Conservation (phyloP, 371 early-diverging fungal genomes). For the Mucor velutinosus region DNA sequence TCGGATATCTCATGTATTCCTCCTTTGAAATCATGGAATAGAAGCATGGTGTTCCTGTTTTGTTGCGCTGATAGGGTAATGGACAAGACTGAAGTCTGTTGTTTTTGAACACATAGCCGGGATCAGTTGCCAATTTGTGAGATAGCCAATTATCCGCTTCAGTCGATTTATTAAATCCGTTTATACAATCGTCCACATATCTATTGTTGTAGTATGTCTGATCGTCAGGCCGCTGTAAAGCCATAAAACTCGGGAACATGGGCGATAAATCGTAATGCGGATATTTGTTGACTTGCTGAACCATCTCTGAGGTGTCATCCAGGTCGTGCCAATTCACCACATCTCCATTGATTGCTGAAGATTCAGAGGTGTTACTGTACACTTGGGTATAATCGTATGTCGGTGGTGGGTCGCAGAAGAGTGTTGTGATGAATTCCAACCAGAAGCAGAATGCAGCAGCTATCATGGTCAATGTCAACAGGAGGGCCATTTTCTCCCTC, state of each 20-base stretch:
- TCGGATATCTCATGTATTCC: constrained; percentile 16
- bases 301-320: constrained; percentile 24
- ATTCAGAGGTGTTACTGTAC: constrained; percentile 27
- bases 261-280: constrained; percentile 46
- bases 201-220: constrained; percentile 23
- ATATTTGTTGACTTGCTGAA: constrained; percentile 32
- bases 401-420: constrained; percentile 46
- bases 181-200: constrained; percentile 37
- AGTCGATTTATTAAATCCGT: constrained; percentile 23
- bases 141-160: constrained; percentile 49
- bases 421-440: constrained; percentile 43
- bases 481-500: constrained; percentile 50
- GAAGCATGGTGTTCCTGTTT: constrained; percentile 47
- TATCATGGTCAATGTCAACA: constrained; percentile 24
- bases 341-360: constrained; percentile 37
- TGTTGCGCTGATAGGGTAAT: constrained; percentile 32
- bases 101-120: constrained; percentile 33
- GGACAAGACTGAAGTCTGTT: constrained; percentile 39
- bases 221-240: constrained; percentile 21
- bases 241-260: constrained; percentile 48
- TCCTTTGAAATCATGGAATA: constrained; percentile 12
- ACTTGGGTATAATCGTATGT: constrained; percentile 26
- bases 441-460: constrained; percentile 40
- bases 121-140: constrained; percentile 34
- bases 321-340: constrained; percentile 38